Evolutionary conservation across 805 yeast genomes (phyloP).

Genomic region (Wickerhamiella vanderwaltii): DNA sequence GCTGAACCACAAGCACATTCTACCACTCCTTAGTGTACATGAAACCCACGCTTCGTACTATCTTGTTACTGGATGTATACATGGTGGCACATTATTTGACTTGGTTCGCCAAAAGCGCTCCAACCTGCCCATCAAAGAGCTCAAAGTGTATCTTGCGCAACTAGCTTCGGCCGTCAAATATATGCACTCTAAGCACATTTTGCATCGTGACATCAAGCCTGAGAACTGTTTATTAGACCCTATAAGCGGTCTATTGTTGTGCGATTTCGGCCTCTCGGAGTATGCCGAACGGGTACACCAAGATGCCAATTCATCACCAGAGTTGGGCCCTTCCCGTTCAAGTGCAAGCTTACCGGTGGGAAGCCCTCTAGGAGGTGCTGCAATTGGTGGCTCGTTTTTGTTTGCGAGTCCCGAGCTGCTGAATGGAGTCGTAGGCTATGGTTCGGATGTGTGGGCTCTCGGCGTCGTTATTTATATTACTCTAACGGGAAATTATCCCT

Average conservation of each 20-base stretch:
- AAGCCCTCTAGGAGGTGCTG: neutral
- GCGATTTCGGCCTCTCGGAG: conserved; percentile 85
- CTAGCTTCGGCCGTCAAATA: conserved; percentile 48
- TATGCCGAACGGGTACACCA: neutral
- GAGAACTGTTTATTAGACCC: conserved; percentile 61
- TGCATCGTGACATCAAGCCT: conserved; percentile 73
- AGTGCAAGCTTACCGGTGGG: conserved; percentile 3
- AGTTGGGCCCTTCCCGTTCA: conserved; percentile 10
- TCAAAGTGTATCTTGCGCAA: conserved; percentile 45
- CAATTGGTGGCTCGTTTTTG: conserved; percentile 60
- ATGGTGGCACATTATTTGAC: conserved; percentile 59
- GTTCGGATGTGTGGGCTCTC: conserved; percentile 83
- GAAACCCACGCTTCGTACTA: conserved; percentile 53
- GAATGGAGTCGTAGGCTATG: conserved; percentile 41
- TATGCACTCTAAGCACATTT: conserved; percentile 52
- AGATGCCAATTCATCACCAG: neutral
- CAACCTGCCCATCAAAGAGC: conserved; percentile 36
- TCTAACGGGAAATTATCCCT: conserved; percentile 64
- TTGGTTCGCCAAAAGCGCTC: conserved; percentile 32
- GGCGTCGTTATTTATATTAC: conserved; percentile 70
- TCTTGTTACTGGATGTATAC: conserved; percentile 54
- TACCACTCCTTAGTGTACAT: conserved; percentile 49
- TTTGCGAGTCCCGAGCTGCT: conserved; percentile 85
- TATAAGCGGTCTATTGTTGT: conserved; percentile 38
- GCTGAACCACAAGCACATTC: conserved; percentile 49